Evolutionary conservation across 164 flowering plant species (phyloP).

Genomic region (Stephania japonica): DNA sequence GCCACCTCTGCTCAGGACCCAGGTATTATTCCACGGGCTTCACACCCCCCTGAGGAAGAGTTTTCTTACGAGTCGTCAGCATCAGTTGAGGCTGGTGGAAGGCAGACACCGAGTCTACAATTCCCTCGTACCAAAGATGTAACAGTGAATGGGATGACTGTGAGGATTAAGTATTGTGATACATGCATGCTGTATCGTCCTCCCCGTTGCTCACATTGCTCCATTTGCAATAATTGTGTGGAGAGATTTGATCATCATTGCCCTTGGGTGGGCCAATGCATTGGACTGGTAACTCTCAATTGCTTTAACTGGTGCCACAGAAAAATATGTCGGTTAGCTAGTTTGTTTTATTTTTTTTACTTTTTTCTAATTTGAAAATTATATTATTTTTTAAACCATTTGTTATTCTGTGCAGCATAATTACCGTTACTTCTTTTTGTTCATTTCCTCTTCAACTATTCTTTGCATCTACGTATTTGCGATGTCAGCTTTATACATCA

Average conservation of each 20-base stretch:
- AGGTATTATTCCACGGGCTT: conserved; percentile 19
- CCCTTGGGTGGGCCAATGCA: conserved; percentile 98
- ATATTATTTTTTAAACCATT: conserved; percentile 1
- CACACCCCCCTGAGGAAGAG: conserved; percentile 21
- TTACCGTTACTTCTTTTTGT: conserved; percentile 87
- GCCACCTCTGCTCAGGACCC: conserved; percentile 16
- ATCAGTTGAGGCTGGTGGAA: conserved; percentile 17
- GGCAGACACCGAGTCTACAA: conserved; percentile 17
- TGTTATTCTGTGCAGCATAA: conserved; percentile 66
- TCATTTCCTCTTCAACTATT: conserved; percentile 80
- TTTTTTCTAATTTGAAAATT: too few species aligned
- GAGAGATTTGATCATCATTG: conserved; percentile 97
- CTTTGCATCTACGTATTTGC: conserved; percentile 91
- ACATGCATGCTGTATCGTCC: conserved; percentile 23
- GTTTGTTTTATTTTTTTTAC: too few species aligned
- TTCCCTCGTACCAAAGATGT: conserved; percentile 20
- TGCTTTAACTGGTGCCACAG: too few species aligned
- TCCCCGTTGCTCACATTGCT: conserved; percentile 33
- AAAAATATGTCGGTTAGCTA: too few species aligned
- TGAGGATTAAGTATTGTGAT: conserved; percentile 18
- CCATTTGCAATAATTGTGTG: conserved; percentile 89
- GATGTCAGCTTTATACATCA: conserved; percentile 79
- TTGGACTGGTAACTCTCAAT: conserved; percentile 59
- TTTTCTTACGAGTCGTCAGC: conserved; percentile 15
- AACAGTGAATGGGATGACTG: conserved; percentile 10